Evolutionary conservation across 2,329 filamentous ascomycete species (phyloP), one percentile per base, ranked within the genome.

Genomic region (Colletotrichum tabaci): DNA sequence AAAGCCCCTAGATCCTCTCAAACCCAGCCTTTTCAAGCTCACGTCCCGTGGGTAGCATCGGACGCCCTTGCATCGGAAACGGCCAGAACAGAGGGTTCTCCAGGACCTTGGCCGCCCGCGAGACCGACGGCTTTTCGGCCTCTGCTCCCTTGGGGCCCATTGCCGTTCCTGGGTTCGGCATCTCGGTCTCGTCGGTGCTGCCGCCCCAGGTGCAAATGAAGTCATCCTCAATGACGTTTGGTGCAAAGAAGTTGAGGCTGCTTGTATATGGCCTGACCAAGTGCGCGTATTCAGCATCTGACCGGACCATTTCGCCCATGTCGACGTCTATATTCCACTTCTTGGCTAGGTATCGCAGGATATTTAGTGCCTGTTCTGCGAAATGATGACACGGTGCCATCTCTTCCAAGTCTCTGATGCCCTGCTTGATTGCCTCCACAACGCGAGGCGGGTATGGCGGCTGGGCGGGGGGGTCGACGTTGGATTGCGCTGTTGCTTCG

Each of bases 301-400:
- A 72, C n/a, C 78, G 77, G 13, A 78, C 74, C 26, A 71, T 73
- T 13, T 76, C 73, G 55, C 57, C 77, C 60, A 89, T 81, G 1
- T 86, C 81, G 2, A 89, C 83, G 2, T 88, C 82, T 46, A 91
- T 86, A 44, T 88, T 82, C 89, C 89, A 91, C 73, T 89, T 89
- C 73, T 84, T 84, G 8, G 88, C 87, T 1, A 91, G 80, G 72
- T 87, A 90, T 1, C 85, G 84, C 4, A 91, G 79, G 21, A 91
- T 91, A 73, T 88, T 88, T 57, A 90, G 83, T 0, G 88, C 88
- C 74, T 90, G 88, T 74, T 89, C 87, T 13, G 88, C 88, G 75
- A 90, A 90, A 67, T 88, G 86, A 74, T 90, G 88, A 66, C 88
- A 90, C 0, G 86, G 86, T 0, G 87, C 86, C 90, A 91, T 91